Percentiles rank a stretch among this genome's conserved stretches.
These are phyloP conservation scores for Tetracladium setigerum DNA, from an alignment of 495 filamentous ascomycete genomes.

Conservation along the genomic window DNA sequence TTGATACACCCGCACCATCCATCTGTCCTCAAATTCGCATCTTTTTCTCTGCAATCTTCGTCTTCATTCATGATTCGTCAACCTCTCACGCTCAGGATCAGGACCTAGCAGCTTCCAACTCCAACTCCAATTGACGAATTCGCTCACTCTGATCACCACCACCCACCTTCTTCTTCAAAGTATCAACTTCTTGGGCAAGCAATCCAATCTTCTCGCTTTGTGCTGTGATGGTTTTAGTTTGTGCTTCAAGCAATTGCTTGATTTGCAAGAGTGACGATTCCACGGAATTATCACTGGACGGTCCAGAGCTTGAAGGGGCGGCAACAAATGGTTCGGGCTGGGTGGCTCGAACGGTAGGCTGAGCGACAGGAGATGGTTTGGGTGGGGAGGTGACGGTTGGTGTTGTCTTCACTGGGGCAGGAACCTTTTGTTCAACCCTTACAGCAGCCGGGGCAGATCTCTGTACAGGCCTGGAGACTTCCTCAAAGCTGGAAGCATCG, in stretches of 20 bases:
- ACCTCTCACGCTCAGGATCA: no score
- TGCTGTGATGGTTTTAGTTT: conserved; percentile 52
- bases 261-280: conserved; percentile 50
- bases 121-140: conserved; percentile 61
- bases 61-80: no score
- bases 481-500: conserved; percentile 76
- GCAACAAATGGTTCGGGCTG: conserved; percentile 23
- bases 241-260: conserved; percentile 53
- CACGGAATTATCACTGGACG: conserved; percentile 23
- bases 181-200: conserved; percentile 61
- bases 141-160: conserved; percentile 55
- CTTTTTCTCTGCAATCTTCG: no score
- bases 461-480: conserved; percentile 53
- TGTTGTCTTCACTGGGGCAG: conserved; percentile 12
- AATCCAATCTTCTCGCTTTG: conserved; percentile 55
- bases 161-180: conserved; percentile 54
- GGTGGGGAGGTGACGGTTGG: conserved; percentile 17
- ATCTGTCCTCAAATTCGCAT: no score
- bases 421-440: conserved; percentile 21
- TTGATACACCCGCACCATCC: no score
- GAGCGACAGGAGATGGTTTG: conserved; percentile 23
- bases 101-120: conserved; percentile 51
- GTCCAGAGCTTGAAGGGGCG: conserved; percentile 21
- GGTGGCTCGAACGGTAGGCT: conserved; percentile 28
- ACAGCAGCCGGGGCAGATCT: conserved; percentile 27